Base-by-base conservation (phyloP, 202 grass and related monocot species). In the Musa balbisiana region DNA sequence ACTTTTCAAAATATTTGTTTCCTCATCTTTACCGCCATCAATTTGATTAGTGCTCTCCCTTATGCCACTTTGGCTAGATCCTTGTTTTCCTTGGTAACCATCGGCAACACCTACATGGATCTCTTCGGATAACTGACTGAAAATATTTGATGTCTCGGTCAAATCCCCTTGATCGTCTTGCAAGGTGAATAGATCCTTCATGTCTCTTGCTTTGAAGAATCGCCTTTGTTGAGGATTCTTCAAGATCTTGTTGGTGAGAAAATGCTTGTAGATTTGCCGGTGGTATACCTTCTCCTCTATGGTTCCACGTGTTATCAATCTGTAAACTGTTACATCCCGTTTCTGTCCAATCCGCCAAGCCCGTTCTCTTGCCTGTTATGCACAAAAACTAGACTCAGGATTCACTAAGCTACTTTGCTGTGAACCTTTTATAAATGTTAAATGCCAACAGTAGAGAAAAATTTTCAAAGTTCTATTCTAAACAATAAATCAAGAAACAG, bases 241-340 rank as follows among this genome's bases (percentile, higher is more conserved):
- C 52, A 97, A 72, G 76, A 97, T 90, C 87, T 97, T 97, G 79
- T 93, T 89, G 17, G 88, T 93, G 25, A 95, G 88, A 75, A 91
- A 95, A 86, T 91, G 86, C 85, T 97, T 97, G 74, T 93, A 89
- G 71, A 97, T 97, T 67, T 97, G 93, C 75, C 93, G 73, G 75
- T 93, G 93, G 59, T 97, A 97, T 10, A 93, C 88, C 79, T 93
- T 97, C 81, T 97, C 93, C 81, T 97, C 93, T 84, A 97, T 97
- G 1, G 93, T 93, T 51, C 93, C 93, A 74, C 88, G 90, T 22
- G 93, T 97, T 51, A 97, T 91, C 27, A 97, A 85, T 80, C 93
- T 84, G 79, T 97, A 97, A 49, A 93, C 84, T 0, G 88, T 93
- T 52, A 97, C 93, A 66, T 97, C 90, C 73, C 82, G 87, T 24